A percentile compares a stretch with the other conserved stretches of the same genome.
phyloP scores from a whole-genome alignment of 106 monocot genomes.

The Dendrobium huoshanense region DNA sequence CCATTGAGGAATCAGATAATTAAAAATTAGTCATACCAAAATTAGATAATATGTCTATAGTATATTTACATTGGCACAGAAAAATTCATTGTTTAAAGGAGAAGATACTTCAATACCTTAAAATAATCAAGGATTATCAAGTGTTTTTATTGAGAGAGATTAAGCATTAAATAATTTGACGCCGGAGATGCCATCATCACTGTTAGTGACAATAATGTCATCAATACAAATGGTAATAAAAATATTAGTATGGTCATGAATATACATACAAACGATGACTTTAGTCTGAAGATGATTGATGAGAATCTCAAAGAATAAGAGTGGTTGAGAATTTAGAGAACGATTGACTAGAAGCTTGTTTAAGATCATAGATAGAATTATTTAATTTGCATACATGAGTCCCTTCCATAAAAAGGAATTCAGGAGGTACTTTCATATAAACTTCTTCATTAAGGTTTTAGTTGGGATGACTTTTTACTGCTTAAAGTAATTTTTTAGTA shows the following conservation, averaged over 20 bases:
- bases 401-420: not conserved
- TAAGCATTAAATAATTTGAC: not conserved
- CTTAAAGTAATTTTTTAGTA: too few relatives aligned
- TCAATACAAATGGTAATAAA: not conserved
- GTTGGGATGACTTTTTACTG: too few relatives aligned
- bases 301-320: not conserved
- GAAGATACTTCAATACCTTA: not conserved
- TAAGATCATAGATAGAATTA: not conserved
- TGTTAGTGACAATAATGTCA: not conserved
- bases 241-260: not conserved
- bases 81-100: not conserved
- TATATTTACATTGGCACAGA: not conserved
- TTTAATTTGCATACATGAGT: not conserved
- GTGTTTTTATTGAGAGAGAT: not conserved
- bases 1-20: not conserved
- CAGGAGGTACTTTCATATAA: not conserved
- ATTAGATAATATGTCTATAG: not conserved
- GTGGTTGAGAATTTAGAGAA: not conserved
- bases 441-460: too few relatives aligned
- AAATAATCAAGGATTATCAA: not conserved
- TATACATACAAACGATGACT: not conserved
- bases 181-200: not conserved
- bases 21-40: not conserved
- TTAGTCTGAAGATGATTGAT: constrained; percentile 2
- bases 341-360: too few relatives aligned